Evolutionary conservation across 768 basidiomycete species (phyloP).

Genomic region (Lactarius hengduanensis): DNA sequence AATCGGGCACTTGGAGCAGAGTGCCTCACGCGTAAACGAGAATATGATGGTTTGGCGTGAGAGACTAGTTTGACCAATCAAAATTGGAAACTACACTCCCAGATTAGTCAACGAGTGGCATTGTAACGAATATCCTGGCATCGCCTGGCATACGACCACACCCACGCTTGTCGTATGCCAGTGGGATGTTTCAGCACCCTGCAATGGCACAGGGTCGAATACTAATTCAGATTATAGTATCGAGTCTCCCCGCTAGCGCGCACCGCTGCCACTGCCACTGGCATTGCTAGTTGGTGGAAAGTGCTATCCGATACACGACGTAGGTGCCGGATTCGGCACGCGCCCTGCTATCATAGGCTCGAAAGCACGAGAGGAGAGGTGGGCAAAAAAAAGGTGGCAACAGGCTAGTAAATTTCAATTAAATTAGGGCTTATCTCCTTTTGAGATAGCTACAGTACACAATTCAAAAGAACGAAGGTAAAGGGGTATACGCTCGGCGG

Average conservation of each 20-base stretch:
- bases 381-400: neutral
- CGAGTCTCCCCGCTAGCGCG: neutral
- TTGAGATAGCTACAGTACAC: neutral
- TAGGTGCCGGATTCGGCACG: neutral
- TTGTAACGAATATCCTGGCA: too few species aligned
- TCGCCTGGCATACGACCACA: constrained; percentile 1
- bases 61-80: neutral
- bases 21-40: neutral
- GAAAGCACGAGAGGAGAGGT: neutral
- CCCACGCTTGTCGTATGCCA: constrained; percentile 2
- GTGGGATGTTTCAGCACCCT: neutral
- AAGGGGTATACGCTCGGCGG: neutral
- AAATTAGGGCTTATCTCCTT: constrained; percentile 9
- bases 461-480: constrained; percentile 1
- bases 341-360: neutral
- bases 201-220: constrained; percentile 7
- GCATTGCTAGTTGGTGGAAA: neutral
- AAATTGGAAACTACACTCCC: neutral
- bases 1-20: neutral
- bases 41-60: neutral
- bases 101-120: neutral
- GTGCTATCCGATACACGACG: neutral
- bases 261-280: neutral
- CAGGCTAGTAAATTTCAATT: constrained; percentile 3
- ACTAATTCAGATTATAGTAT: neutral